A percentile compares a stretch with the other conserved stretches of the same genome.
phyloP scores from a whole-genome alignment of 2,329 filamentous ascomycete genomes.

The Fusarium torreyae region DNA sequence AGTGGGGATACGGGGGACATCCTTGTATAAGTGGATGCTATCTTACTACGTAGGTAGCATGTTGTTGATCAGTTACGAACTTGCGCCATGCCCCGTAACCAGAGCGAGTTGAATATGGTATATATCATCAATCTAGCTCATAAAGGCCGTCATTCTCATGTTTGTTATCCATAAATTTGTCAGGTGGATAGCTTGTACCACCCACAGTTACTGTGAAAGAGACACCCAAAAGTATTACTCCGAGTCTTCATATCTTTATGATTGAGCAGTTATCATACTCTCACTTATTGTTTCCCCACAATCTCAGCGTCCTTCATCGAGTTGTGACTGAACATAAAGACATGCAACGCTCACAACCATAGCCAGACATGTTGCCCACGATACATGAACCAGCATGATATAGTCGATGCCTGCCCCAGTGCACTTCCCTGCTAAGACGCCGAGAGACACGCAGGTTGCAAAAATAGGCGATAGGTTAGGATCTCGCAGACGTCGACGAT shows the following conservation, averaged over 20 bases:
- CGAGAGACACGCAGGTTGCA: constrained; percentile 35
- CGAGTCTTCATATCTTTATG: not conserved
- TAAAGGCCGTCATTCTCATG: not conserved
- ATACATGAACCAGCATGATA: constrained; percentile 45
- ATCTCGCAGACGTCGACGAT: constrained; percentile 41
- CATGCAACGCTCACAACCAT: constrained; percentile 43
- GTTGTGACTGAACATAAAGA: constrained; percentile 20
- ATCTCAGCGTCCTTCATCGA: constrained; percentile 16
- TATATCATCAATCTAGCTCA: constrained; percentile 3
- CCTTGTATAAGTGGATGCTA: not conserved
- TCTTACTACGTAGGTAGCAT: not conserved
- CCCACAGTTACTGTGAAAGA: not conserved
- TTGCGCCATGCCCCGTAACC: not conserved
- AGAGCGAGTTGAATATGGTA: not conserved
- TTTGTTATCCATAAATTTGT: not conserved
- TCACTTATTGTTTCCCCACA: not conserved
- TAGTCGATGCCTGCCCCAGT: constrained; percentile 43
- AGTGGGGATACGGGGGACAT: constrained; percentile 2
- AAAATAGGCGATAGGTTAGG: constrained; percentile 39
- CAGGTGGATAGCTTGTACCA: not conserved
- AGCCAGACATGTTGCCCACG: constrained; percentile 47
- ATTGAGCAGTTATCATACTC: constrained; percentile 21
- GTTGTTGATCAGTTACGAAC: not conserved
- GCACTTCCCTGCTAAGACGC: constrained; percentile 36
- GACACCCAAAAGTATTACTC: not conserved